These are phyloP conservation scores for Schrenkiella parvula DNA, from an alignment of 345 rosid species.

Conservation along the genomic window DNA sequence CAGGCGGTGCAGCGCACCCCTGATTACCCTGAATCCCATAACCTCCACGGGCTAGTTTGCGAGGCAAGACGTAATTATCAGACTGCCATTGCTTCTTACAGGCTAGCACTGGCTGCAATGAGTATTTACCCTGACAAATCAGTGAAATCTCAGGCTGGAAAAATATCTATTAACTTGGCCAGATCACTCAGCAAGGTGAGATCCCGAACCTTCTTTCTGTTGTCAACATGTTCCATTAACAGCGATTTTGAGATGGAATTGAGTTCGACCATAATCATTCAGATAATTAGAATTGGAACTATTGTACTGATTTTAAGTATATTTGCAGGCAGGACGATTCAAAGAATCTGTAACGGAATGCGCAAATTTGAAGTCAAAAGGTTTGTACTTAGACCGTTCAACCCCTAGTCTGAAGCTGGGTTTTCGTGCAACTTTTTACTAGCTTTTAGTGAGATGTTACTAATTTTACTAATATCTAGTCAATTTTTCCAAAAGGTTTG, in stretches of 20 bases:
- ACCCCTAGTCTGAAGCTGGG: background rate
- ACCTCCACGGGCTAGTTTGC: constrained; percentile 73
- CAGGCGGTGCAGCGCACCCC: constrained; percentile 91
- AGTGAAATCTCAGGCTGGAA: constrained; percentile 46
- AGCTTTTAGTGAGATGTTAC: background rate
- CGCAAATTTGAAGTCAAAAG: constrained; percentile 56
- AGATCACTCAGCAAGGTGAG: constrained; percentile 73
- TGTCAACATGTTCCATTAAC: background rate
- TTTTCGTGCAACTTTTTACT: background rate
- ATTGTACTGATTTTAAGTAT: background rate
- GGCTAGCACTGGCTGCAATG: constrained; percentile 54
- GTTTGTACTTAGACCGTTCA: constrained; percentile 29
- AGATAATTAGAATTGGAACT: constrained; percentile 39
- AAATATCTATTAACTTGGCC: constrained; percentile 71
- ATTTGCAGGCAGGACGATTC: constrained; percentile 27
- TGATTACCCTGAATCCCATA: constrained; percentile 76
- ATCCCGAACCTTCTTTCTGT: constrained; percentile 9
- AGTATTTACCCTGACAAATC: constrained; percentile 34
- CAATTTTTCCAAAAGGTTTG: constrained; percentile 44
- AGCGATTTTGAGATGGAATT: background rate
- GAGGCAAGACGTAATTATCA: constrained; percentile 71
- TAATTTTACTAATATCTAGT: background rate
- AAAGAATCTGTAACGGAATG: constrained; percentile 70
- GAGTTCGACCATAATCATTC: background rate
- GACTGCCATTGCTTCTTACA: constrained; percentile 63